Base-by-base conservation (phyloP, 768 basidiomycete species). In the Rubroboletus pulcherrimus region DNA sequence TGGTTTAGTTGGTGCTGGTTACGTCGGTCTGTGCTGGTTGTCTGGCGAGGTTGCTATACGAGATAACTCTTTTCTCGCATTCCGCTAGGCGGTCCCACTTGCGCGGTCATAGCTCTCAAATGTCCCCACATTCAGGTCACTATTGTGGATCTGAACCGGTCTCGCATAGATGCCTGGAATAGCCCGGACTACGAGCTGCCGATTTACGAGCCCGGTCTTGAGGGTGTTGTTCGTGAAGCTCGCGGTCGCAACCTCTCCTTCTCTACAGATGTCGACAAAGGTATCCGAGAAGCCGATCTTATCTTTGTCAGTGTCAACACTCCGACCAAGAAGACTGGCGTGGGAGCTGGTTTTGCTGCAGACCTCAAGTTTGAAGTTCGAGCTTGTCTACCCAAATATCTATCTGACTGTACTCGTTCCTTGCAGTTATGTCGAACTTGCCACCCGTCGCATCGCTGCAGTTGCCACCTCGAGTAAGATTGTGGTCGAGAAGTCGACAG, bases 291-390 rank as follows among this genome's bases (percentile, higher is more conserved):
- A 74, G 96, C 97, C 34, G 94, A 99, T 70, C 85, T 98, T 61
- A 96, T 98, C 75, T 98, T 98, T 71, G 96, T 98, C 69, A 91
- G 89, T 54, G 96, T 98, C 66, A 98, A 98, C 77, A 98, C 97
- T 9, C 97, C 97, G 19, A 99, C 97, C 52, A 99, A 99, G 82
- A 98, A 97, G 82, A 83, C 81, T 47, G 96, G 96, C 73, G 89
- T 99, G 47, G 97, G 97, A 66, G 95, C 95, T 58, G 97, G 97
- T 55, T 97, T 90, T 74, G 96, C 96, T 56, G 97, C 97, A 57
- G 97, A 99, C 77, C 86, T 99, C 69, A 97, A 97, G 96, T 98
- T 64, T 64, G 89, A 77, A 46, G 58, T 56, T 57, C 33, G 49
- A 12, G 14, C 26, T 45, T 55, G 46, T 33, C 43, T 53, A 49